These are phyloP conservation scores for Rhynchosporium agropyri DNA, from an alignment of 2,329 filamentous ascomycete genomes.

Conservation along the genomic window DNA sequence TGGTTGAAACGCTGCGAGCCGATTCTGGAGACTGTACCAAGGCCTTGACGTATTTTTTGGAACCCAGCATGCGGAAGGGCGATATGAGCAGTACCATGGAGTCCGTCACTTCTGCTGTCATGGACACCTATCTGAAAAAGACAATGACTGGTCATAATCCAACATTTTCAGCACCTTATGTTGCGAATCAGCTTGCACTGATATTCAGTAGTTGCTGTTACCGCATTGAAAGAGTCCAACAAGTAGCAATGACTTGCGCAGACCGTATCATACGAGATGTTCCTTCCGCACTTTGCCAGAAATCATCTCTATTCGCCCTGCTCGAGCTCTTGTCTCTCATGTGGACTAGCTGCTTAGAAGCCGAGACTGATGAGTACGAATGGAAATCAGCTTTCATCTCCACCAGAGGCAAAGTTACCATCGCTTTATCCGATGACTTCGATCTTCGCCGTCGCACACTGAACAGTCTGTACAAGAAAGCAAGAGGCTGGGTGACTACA, in stretches of 20 bases:
- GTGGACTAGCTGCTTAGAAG: constrained; percentile 93
- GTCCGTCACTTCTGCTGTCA: constrained; percentile 65
- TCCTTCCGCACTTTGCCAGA: constrained; percentile 88
- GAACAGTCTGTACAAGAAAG: constrained; percentile 73
- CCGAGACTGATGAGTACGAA: constrained; percentile 90
- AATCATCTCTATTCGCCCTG: constrained; percentile 86
- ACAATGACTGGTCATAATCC: constrained; percentile 71
- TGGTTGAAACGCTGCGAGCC: constrained; percentile 87
- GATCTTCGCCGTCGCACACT: constrained; percentile 78
- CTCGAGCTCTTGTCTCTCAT: constrained; percentile 90
- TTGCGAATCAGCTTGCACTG: constrained; percentile 82
- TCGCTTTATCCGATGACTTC: constrained; percentile 95
- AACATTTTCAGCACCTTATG: constrained; percentile 85
- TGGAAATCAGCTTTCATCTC: constrained; percentile 83
- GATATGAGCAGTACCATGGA: constrained; percentile 68
- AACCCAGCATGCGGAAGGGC: constrained; percentile 74
- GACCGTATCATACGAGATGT: constrained; percentile 83
- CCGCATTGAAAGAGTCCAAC: constrained; percentile 87
- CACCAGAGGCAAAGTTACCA: constrained; percentile 72
- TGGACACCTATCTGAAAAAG: constrained; percentile 78
- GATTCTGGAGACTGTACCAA: constrained; percentile 88
- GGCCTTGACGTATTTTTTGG: constrained; percentile 89
- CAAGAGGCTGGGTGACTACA: constrained; percentile 76
- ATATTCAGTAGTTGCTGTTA: constrained; percentile 92
- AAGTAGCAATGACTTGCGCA: constrained; percentile 80